A percentile compares a stretch with the other conserved stretches of the same genome.
Evolutionary conservation across 306 rosid species (phyloP).

Genomic region (Begonia loranthoides): DNA sequence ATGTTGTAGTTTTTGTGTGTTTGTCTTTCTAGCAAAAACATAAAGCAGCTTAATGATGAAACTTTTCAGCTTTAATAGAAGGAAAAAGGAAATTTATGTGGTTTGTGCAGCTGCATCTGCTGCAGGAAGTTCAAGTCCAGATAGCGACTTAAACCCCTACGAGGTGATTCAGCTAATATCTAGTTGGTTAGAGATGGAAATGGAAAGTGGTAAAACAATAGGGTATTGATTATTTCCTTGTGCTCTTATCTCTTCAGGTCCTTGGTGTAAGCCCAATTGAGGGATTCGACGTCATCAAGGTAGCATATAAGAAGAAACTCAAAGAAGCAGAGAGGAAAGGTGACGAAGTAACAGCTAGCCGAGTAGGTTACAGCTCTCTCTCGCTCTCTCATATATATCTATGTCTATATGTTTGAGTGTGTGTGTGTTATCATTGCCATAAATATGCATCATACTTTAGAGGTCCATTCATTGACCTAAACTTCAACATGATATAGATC

Average conservation of each 20-base stretch:
- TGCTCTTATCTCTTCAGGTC: conserved; percentile 30
- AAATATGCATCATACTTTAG: neutral
- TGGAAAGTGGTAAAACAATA: neutral
- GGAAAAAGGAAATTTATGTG: conserved; percentile 16
- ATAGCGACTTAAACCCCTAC: conserved; percentile 55
- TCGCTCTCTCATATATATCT: neutral
- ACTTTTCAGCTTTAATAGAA: conserved; percentile 36
- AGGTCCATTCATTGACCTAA: neutral
- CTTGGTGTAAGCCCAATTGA: conserved; percentile 80
- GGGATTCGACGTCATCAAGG: conserved; percentile 64
- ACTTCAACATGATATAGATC: no score
- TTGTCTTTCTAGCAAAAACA: neutral
- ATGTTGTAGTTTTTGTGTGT: neutral
- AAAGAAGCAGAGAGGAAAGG: conserved; percentile 75
- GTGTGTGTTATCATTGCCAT: neutral
- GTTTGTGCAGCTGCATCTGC: conserved; percentile 66
- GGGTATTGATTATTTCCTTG: conserved; percentile 3
- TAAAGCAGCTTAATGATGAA: conserved; percentile 4
- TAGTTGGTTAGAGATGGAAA: neutral
- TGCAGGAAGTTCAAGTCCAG: conserved; percentile 81
- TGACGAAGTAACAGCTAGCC: conserved; percentile 65
- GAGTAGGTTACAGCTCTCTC: conserved; percentile 32
- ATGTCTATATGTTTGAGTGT: no score
- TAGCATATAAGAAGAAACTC: conserved; percentile 40
- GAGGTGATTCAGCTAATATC: conserved; percentile 36